These are phyloP conservation scores for Polytrichum commune DNA, from an alignment of 225 moss, liverwort and hornwort genomes.

Conservation along the genomic window DNA sequence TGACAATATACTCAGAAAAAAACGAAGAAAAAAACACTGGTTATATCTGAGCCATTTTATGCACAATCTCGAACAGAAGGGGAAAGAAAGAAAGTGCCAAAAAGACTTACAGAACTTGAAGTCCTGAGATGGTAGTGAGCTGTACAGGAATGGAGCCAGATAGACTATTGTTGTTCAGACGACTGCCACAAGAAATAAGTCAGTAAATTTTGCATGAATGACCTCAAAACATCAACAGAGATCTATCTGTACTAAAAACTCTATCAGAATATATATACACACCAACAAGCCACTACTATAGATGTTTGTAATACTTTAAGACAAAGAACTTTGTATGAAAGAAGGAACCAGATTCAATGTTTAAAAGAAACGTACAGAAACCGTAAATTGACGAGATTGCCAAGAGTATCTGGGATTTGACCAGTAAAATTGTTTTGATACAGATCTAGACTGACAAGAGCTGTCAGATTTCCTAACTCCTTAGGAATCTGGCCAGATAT, in stretches of 20 bases:
- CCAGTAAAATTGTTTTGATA: conserved; percentile 86
- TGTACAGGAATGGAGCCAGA: conserved; percentile 64
- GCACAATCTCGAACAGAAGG: neutral
- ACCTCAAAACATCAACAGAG: too few species aligned
- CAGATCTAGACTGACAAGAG: conserved; percentile 81
- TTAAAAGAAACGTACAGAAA: conserved; percentile 60
- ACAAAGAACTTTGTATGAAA: neutral
- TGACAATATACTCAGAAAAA: too few species aligned
- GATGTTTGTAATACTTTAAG: neutral
- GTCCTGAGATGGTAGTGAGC: conserved; percentile 61
- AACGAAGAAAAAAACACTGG: too few species aligned
- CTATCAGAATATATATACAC: too few species aligned
- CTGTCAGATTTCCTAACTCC: conserved; percentile 61
- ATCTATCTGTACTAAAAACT: too few species aligned
- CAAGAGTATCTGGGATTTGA: conserved; percentile 71
- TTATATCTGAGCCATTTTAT: neutral
- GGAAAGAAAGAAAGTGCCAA: neutral
- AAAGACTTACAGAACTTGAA: conserved; percentile 96
- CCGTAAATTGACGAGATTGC: conserved; percentile 61
- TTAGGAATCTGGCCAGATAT: conserved; percentile 72
- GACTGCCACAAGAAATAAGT: conserved; percentile 31
- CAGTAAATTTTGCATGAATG: too few species aligned
- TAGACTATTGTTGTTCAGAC: conserved; percentile 93
- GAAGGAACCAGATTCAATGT: neutral
- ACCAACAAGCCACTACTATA: too few species aligned